Conservation (phyloP, 2,329 filamentous ascomycete species). For the Cytospora paraplurivora region DNA sequence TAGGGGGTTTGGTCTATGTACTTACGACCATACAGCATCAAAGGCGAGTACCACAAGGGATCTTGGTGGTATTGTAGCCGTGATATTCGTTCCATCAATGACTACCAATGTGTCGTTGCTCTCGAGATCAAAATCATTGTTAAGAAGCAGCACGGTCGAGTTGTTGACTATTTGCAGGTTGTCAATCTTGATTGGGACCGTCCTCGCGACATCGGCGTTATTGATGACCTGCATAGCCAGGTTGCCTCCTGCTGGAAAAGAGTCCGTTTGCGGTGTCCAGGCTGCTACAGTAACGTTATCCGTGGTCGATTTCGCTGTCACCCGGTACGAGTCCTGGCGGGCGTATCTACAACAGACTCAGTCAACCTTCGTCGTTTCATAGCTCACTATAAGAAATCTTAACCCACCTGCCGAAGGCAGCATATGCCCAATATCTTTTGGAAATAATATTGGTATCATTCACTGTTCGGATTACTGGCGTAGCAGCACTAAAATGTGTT, state of each 20-base stretch:
- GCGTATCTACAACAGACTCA: conserved; percentile 14
- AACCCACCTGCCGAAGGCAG: conserved; percentile 20
- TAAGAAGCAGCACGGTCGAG: conserved; percentile 14
- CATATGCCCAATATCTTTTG: conserved; percentile 22
- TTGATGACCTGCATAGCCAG: conserved; percentile 28
- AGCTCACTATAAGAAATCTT: background rate
- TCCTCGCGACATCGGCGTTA: conserved; percentile 17
- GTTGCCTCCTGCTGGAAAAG: conserved; percentile 23
- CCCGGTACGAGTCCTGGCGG: conserved; percentile 22
- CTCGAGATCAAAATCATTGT: conserved; percentile 18
- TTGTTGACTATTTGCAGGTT: conserved; percentile 6
- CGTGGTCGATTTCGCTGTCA: conserved; percentile 17
- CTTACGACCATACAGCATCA: conserved; percentile 20
- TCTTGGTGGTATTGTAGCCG: conserved; percentile 14
- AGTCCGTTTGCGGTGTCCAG: conserved; percentile 11
- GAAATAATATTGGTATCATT: conserved; percentile 23
- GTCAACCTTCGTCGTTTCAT: background rate
- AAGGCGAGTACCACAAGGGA: conserved; percentile 18
- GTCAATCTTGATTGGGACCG: conserved; percentile 14
- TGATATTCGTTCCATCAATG: conserved; percentile 14
- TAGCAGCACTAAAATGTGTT: conserved; percentile 10
- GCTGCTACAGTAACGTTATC: conserved; percentile 21
- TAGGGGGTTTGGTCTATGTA: background rate
- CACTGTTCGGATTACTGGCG: conserved; percentile 16
- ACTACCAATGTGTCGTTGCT: conserved; percentile 7